phyloP scores from a whole-genome alignment of 371 early-diverging fungal genomes.

The Polyrhizophydium stewartii region DNA sequence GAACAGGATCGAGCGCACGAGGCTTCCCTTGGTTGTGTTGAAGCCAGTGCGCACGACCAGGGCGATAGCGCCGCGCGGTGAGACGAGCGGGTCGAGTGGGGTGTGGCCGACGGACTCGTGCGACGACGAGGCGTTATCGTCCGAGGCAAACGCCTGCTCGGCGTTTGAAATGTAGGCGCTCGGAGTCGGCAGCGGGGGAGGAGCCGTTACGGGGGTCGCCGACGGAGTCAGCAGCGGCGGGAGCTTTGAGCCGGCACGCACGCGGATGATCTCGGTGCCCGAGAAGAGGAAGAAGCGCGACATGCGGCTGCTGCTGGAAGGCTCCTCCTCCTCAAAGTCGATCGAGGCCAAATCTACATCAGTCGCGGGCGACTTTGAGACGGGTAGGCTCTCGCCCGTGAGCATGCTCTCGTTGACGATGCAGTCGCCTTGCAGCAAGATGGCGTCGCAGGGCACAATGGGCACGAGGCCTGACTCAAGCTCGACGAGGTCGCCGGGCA shows the following conservation, averaged over 20 bases:
- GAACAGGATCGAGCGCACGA: slow-evolving; percentile 93
- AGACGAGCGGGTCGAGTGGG: neutral
- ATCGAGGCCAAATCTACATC: slow-evolving; percentile 64
- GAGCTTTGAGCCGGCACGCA: neutral
- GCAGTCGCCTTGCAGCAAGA: slow-evolving; percentile 94
- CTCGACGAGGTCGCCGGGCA: slow-evolving; percentile 94
- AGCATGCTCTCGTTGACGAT: slow-evolving; percentile 98
- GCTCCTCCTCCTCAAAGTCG: slow-evolving; percentile 63
- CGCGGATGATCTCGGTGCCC: slow-evolving; percentile 91
- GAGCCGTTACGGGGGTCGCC: neutral
- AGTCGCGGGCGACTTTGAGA: slow-evolving; percentile 74
- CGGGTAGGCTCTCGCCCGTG: slow-evolving; percentile 90
- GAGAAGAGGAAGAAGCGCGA: slow-evolving; percentile 81
- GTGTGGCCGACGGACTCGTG: no score
- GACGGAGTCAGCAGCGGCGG: neutral
- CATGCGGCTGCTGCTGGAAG: slow-evolving; percentile 63
- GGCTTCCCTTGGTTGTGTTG: slow-evolving; percentile 93
- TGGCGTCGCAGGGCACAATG: slow-evolving; percentile 91
- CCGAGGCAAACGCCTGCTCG: neutral
- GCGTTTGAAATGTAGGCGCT: no score
- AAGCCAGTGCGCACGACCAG: slow-evolving; percentile 89
- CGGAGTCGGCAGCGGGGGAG: neutral
- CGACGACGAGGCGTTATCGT: neutral
- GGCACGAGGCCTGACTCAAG: slow-evolving; percentile 36
- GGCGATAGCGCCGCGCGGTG: slow-evolving; percentile 28